A percentile compares a stretch with the other conserved stretches of the same genome.
phyloP scores from a whole-genome alignment of 768 basidiomycete species.

The Postia placenta region DNA sequence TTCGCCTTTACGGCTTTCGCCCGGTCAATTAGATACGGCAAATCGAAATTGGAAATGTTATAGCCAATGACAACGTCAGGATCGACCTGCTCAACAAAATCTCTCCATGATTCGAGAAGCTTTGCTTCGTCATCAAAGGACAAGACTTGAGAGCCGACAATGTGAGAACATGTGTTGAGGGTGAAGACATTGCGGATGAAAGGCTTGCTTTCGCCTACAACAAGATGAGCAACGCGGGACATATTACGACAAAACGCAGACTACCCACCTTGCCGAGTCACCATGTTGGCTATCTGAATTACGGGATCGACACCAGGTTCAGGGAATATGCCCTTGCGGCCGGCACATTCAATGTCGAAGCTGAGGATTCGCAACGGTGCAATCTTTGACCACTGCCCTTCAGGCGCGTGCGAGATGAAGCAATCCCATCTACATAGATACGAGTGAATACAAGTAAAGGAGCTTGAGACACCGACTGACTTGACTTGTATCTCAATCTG shows the following conservation, averaged over 20 bases:
- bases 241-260: not conserved
- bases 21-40: constrained; percentile 92
- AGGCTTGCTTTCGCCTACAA: constrained; percentile 78
- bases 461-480: constrained; percentile 34
- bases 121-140: constrained; percentile 69
- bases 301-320: constrained; percentile 88
- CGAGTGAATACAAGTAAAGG: not conserved
- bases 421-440: constrained; percentile 56
- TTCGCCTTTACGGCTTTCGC: constrained; percentile 71
- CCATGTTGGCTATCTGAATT: constrained; percentile 99
- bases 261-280: constrained; percentile 85
- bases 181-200: constrained; percentile 98
- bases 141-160: constrained; percentile 96
- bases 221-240: too few species aligned
- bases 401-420: constrained; percentile 87
- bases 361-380: constrained; percentile 92
- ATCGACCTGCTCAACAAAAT: constrained; percentile 86
- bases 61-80: constrained; percentile 97
- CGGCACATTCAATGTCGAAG: constrained; percentile 99
- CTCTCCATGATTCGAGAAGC: constrained; percentile 80
- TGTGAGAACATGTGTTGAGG: constrained; percentile 88
- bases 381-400: constrained; percentile 86
- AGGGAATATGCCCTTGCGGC: constrained; percentile 95
- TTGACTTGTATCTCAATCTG: constrained; percentile 82
- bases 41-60: constrained; percentile 91